Conservation (phyloP, 106 monocot genomes). For the Xerophyta viscosa region DNA sequence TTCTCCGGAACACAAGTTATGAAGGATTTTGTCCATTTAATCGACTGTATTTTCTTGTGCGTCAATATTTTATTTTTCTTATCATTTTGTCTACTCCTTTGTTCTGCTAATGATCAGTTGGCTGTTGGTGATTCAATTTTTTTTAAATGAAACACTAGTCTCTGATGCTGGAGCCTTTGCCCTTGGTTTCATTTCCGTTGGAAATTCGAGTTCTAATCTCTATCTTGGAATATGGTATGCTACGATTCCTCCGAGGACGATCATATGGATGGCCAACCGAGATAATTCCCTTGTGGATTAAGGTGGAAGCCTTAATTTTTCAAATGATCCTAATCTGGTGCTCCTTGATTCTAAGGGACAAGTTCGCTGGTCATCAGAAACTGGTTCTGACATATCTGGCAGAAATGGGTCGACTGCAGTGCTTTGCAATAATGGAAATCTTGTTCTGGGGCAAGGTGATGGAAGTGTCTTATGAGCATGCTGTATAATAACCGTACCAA, state of each 20-base stretch:
- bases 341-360: not conserved
- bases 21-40: too few relatives aligned
- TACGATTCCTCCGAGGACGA: conserved; percentile 8
- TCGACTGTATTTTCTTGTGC: not conserved
- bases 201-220: conserved; percentile 5
- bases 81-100: conserved; percentile 8
- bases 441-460: conserved; percentile 10
- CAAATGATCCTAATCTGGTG: conserved; percentile 7
- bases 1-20: too few relatives aligned
- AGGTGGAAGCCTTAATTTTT: conserved; percentile 10
- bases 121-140: conserved; percentile 8
- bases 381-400: not conserved
- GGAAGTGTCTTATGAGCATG: conserved; percentile 1
- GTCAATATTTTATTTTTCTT: not conserved
- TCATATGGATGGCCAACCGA: conserved; percentile 47
- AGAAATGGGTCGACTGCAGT: not conserved
- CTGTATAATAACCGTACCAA: too few relatives aligned
- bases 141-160: conserved; percentile 9
- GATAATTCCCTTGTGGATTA: conserved; percentile 17
- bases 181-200: conserved; percentile 16
- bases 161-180: conserved; percentile 16
- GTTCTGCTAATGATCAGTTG: conserved; percentile 10
- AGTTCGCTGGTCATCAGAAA: conserved; percentile 16
- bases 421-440: conserved; percentile 14
- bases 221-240: conserved; percentile 28